Conservation (phyloP, 176 grass and related monocot species). For the Hsuehochloa calcarea region DNA sequence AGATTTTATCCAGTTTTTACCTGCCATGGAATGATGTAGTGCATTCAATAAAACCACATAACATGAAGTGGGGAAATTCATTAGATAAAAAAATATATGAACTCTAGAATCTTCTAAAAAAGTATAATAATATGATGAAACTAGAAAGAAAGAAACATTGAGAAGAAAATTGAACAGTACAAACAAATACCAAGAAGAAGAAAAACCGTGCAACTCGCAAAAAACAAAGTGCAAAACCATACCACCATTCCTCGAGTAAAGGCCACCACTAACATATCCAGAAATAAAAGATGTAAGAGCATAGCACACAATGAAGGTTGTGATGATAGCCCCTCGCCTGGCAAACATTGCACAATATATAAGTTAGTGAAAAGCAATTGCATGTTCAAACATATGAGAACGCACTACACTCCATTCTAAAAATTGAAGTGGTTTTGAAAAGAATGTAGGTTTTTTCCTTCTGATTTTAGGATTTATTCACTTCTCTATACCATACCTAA, state of each 20-base stretch:
- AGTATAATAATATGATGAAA: neutral
- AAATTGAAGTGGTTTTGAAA: neutral
- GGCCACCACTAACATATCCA: conserved; percentile 82
- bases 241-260: conserved; percentile 92
- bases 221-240: conserved; percentile 33
- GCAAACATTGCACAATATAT: conserved; percentile 5
- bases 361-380: conserved; percentile 32
- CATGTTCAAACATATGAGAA: conserved; percentile 1
- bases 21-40: conserved; percentile 49
- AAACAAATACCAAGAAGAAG: neutral
- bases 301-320: conserved; percentile 99
- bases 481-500: neutral
- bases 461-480: neutral
- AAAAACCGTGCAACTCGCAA: neutral
- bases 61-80: neutral
- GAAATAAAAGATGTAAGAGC: conserved; percentile 97
- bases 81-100: neutral
- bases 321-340: conserved; percentile 89
- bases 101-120: neutral
- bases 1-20: conserved; percentile 96
- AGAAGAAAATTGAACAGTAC: neutral
- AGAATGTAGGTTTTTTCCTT: neutral
- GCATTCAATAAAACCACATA: conserved; percentile 6
- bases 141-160: neutral
- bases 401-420: neutral